phyloP scores from a whole-genome alignment of 2,329 filamentous ascomycete genomes.

The Sarocladium strictum region DNA sequence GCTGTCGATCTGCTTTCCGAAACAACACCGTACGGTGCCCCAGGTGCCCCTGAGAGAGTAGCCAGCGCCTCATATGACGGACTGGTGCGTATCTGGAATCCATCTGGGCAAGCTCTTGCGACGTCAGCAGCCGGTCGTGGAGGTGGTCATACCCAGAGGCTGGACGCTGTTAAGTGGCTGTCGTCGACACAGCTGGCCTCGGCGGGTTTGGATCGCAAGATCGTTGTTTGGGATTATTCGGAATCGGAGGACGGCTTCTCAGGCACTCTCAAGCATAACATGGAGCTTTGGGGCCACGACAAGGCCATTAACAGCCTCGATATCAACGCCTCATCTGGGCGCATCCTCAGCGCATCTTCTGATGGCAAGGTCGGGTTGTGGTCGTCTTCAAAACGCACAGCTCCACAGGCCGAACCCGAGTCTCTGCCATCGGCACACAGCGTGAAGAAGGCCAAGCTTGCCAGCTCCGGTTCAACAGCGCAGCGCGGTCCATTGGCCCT shows the following conservation, averaged over 20 bases:
- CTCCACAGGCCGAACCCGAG: slow-evolving; percentile 64
- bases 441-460: slow-evolving; percentile 71
- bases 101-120: slow-evolving; percentile 77
- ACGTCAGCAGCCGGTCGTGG: slow-evolving; percentile 61
- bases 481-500: slow-evolving; percentile 76
- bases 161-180: slow-evolving; percentile 81
- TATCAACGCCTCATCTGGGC: slow-evolving; percentile 65
- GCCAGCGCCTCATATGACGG: slow-evolving; percentile 95
- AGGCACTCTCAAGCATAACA: slow-evolving; percentile 59
- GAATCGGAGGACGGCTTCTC: slow-evolving; percentile 58
- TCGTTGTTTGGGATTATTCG: slow-evolving; percentile 84
- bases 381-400: slow-evolving; percentile 71
- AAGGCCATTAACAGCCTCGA: slow-evolving; percentile 68
- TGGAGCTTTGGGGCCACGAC: slow-evolving; percentile 81
- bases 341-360: slow-evolving; percentile 77
- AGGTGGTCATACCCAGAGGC: slow-evolving; percentile 68
- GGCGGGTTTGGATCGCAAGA: slow-evolving; percentile 74
- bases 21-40: slow-evolving; percentile 40
- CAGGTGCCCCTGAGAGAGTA: slow-evolving; percentile 44
- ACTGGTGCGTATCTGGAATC: slow-evolving; percentile 81
- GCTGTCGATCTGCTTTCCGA: slow-evolving; percentile 74
- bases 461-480: slow-evolving; percentile 38
- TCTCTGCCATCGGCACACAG: slow-evolving; percentile 62
- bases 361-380: slow-evolving; percentile 86
- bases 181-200: slow-evolving; percentile 74